Base-by-base conservation (phyloP, 805 yeast genomes). In the Cephaloascus fragrans region DNA sequence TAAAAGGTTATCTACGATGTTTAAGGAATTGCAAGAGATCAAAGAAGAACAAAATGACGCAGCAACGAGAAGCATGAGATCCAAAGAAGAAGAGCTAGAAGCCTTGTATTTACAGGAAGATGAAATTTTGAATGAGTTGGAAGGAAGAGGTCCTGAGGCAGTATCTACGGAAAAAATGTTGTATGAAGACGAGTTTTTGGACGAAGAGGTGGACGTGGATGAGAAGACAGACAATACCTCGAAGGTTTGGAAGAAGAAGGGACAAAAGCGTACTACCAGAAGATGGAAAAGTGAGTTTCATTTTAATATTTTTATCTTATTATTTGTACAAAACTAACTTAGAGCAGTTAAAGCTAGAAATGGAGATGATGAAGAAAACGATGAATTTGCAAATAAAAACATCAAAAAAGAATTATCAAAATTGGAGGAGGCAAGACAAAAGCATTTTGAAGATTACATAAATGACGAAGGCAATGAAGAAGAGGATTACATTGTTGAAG, bases 231-330 rank as follows among this genome's bases (percentile, higher is more conserved):
- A 16, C 14, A 23, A 38, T 34, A 28, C 18, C 4, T 33, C 37
- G 26, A 16, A 44, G 39, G 15, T 33, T 40, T n/a, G 48, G 26
- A 62, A 57, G 43, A 60, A 53, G 44, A 54, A 54, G 31, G 64
- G 61, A 41, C 73, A 69, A 34, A 75, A 75, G 53, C 54, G 80
- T 47, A 65, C 71, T 1, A 73, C 80, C 1, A 57, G 75, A 39
- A 58, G 77, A 37, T 66, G 69, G 55, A 73, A 70, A 42, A 59
- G 28, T 23, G 12, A 8, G 28, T 23, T 8, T 23, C 28, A 23
- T 23, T 12, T 8, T n/a, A n/a, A n/a, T n/a, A n/a, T n/a, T n/a
- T n/a, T n/a, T n/a, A n/a, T n/a, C n/a, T n/a, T n/a, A n/a, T n/a
- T n/a, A n/a, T n/a, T n/a, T n/a, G n/a, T n/a, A n/a, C n/a, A n/a